A percentile compares a stretch with the other conserved stretches of the same genome.
Conservation (phyloP, 352 stramenopile genomes). For the Blastocystis hominis region DNA sequence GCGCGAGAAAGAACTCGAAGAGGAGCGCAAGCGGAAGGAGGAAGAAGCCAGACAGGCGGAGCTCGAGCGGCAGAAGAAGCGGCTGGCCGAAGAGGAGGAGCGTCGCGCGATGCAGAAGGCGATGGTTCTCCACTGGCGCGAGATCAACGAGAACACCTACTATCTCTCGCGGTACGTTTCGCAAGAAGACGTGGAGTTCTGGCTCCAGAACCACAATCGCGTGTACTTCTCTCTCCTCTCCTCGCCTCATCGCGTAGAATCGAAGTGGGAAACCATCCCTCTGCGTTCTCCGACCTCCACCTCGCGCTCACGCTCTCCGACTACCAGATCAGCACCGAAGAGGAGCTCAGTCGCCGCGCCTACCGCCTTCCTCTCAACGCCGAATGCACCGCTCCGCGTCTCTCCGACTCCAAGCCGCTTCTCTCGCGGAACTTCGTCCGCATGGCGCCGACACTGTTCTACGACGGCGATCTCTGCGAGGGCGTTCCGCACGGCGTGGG, state of each 20-base stretch:
- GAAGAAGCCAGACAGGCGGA: background rate
- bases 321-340: background rate
- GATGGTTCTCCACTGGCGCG: background rate
- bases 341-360: background rate
- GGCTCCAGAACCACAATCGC: background rate
- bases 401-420: too few species aligned
- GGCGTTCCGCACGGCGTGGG: slow-evolving; percentile 2
- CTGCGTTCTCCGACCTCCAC: background rate
- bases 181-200: background rate
- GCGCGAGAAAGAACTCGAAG: background rate
- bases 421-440: background rate
- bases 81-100: background rate
- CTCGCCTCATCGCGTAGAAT: background rate
- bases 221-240: background rate
- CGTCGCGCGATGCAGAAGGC: background rate
- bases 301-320: background rate
- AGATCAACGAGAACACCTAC: background rate
- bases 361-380: background rate
- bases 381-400: background rate
- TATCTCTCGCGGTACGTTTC: background rate
- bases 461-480: background rate
- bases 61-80: background rate
- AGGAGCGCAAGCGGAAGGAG: background rate
- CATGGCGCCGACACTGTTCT: background rate
- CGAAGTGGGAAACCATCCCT: background rate